Base-by-base conservation (phyloP, 2,329 filamentous ascomycete species). In the Colletotrichum sp. region DNA sequence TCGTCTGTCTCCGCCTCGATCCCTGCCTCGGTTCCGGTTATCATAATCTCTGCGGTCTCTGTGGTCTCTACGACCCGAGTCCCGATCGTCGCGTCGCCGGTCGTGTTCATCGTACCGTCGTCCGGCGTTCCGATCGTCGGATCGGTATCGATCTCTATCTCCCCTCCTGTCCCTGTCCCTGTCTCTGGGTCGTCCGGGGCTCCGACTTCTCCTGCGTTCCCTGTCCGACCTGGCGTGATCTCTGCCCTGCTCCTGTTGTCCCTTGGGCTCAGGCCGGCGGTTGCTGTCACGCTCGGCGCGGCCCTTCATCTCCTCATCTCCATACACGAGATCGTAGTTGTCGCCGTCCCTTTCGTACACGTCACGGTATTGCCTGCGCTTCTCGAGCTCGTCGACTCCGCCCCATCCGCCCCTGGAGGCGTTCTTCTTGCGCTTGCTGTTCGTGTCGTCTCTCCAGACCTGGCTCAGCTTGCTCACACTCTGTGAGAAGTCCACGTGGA, bases 401-500 rank as follows among this genome's bases (percentile, higher is more conserved):
- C 97, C 97, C 88, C 98, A 99, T 8, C 97, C 97, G 69, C 95
- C 95, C 36, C 89, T 89, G 21, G 85, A 85, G 84, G 90, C 80
- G 3, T 81, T 83, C 24, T 80, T 80, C 85, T 88, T 87, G 63
- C 96, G 91, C 87, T 98, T 98, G 55, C 90, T 91, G 81, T 98
- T 98, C 24, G 96, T 95, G 57, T 93, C 93, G 76, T 92, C 94
- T 77, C 97, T 91, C 97, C 97, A 99, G 18, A 93, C 93, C 78
- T 98, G 95, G 62, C 95, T 97, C 9, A 99, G 87, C 82, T 95
- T 96, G 77, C 93, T 91, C 77, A 96, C 97, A 83, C 95, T 98
- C 87, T 99, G 97, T 13, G 96, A 98, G 85, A 99, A 99, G 86
- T 99, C 97, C 72, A 99, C 97, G 82, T 99, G 97, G 78, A 99